phyloP scores from a whole-genome alignment of 2,329 filamentous ascomycete species.

The Monosporascus sp. region DNA sequence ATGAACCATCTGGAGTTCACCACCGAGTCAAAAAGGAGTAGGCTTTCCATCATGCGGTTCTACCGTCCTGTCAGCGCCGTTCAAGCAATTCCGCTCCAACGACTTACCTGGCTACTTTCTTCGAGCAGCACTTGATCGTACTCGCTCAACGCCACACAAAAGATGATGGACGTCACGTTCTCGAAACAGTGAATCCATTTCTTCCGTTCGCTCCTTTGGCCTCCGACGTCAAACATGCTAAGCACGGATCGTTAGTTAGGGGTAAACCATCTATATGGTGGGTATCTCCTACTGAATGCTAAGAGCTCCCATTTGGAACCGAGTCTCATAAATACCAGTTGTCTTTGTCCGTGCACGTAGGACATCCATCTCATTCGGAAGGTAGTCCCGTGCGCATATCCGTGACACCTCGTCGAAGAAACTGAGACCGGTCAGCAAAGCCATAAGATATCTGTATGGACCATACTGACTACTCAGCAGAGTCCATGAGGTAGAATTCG shows the following conservation, averaged over 20 bases:
- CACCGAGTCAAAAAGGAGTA: conserved; percentile 94
- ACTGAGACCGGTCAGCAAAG: conserved; percentile 44
- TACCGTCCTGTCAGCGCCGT: conserved; percentile 32
- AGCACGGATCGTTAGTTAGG: conserved; percentile 17
- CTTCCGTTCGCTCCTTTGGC: conserved; percentile 94
- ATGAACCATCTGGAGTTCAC: conserved; percentile 99
- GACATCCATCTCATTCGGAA: conserved; percentile 91
- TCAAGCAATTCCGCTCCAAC: neutral
- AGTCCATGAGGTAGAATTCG: conserved; percentile 99
- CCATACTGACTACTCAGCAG: conserved; percentile 76
- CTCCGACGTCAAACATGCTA: conserved; percentile 99
- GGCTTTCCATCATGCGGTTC: conserved; percentile 99
- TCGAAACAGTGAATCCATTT: conserved; percentile 99
- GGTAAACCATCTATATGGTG: neutral
- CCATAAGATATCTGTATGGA: neutral
- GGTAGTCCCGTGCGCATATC: conserved; percentile 79
- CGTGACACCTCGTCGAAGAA: conserved; percentile 92
- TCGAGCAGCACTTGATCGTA: conserved; percentile 97
- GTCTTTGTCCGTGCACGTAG: conserved; percentile 95
- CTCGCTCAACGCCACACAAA: conserved; percentile 95
- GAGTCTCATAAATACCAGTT: conserved; percentile 97
- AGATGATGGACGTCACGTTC: conserved; percentile 98
- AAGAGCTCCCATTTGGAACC: conserved; percentile 96
- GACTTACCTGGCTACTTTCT: conserved; percentile 84
- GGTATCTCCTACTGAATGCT: conserved; percentile 81